These are phyloP conservation scores for Amanita pallidorosea DNA, from an alignment of 768 basidiomycete genomes.

Conservation along the genomic window DNA sequence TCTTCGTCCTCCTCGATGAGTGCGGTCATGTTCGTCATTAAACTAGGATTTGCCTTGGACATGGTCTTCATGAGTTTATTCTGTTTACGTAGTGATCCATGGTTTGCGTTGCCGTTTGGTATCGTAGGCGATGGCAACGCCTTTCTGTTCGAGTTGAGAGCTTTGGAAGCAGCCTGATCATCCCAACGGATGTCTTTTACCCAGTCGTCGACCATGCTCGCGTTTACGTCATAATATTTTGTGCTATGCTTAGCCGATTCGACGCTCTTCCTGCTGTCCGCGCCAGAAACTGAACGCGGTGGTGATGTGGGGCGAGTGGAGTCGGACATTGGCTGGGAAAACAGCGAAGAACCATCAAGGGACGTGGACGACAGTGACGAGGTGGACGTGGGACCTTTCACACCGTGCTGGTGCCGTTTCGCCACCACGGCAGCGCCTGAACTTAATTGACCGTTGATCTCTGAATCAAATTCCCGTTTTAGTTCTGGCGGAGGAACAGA, in stretches of 20 bases:
- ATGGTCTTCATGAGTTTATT: slow-evolving; percentile 16
- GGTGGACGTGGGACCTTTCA: slow-evolving; percentile 16
- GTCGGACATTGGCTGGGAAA: slow-evolving; percentile 25
- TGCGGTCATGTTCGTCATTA: slow-evolving; percentile 43
- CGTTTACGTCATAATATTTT: slow-evolving; percentile 9
- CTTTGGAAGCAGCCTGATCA: neutral
- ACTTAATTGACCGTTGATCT: neutral
- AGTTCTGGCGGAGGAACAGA: neutral
- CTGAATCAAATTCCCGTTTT: neutral
- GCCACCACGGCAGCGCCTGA: neutral
- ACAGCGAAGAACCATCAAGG: slow-evolving; percentile 28
- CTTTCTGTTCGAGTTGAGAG: neutral
- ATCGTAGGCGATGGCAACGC: slow-evolving; percentile 1
- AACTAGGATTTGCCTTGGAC: slow-evolving; percentile 25
- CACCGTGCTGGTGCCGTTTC: neutral
- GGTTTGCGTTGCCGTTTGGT: slow-evolving; percentile 7
- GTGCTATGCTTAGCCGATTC: neutral
- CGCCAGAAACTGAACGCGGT: slow-evolving; percentile 19
- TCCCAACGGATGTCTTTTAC: slow-evolving; percentile 55
- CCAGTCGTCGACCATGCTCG: slow-evolving; percentile 48
- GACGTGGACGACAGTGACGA: slow-evolving; percentile 29
- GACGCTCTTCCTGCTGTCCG: slow-evolving; percentile 2
- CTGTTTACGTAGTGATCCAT: slow-evolving; percentile 3
- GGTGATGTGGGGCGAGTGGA: slow-evolving; percentile 27
- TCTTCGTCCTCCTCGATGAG: slow-evolving; percentile 44